Evolutionary conservation across 495 filamentous ascomycete species (phyloP), one percentile per base, ranked within the genome.

Genomic region (Durotheca rogersii): DNA sequence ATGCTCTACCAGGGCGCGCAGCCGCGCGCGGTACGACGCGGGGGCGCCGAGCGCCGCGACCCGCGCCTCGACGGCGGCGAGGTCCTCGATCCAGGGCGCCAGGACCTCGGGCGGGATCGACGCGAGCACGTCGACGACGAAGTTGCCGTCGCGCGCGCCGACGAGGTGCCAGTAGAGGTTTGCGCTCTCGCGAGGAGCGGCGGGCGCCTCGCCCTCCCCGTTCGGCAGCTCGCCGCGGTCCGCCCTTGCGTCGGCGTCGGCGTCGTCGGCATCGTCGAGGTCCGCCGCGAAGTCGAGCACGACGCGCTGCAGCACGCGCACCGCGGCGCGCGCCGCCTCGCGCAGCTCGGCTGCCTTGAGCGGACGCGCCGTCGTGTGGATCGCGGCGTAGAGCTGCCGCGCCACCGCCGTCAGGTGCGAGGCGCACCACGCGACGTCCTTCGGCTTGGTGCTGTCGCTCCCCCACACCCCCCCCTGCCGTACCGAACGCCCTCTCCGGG

Each of bases 121-220:
- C 15, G 60, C 57, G 7, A 77, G 64, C 2, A 64, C 50, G 11
- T 67, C 62, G 29, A 68, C 55, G 29, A 68, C 67, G 42, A 74
- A 75, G 33, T 66, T 62, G 10, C 39, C 48, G 47, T 67, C 67
- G 9, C 60, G 54, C 32, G 64, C 63, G 4, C 71, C 67, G 1
- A 77, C 42, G 6, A 77, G 66, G 2, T 62, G 61, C 25, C 55
- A 50, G 53, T 67, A 75, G 2, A 77, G 64, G 36, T 72, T 72
- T 2, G 60, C 55, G 12, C 66, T 53, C 17, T 63, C 58, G 9
- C 36, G 45, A n/a, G n/a, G n/a, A n/a, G n/a, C 0, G 57, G 53
- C 0, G 41, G 38, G 16, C 33, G 30, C n/a, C n/a, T n/a, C n/a
- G n/a, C n/a, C n/a, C n/a, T n/a, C n/a, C n/a, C n/a, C n/a, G n/a